Base-by-base conservation (phyloP, 495 filamentous ascomycete species). In the Astrocystis sublimbata region DNA sequence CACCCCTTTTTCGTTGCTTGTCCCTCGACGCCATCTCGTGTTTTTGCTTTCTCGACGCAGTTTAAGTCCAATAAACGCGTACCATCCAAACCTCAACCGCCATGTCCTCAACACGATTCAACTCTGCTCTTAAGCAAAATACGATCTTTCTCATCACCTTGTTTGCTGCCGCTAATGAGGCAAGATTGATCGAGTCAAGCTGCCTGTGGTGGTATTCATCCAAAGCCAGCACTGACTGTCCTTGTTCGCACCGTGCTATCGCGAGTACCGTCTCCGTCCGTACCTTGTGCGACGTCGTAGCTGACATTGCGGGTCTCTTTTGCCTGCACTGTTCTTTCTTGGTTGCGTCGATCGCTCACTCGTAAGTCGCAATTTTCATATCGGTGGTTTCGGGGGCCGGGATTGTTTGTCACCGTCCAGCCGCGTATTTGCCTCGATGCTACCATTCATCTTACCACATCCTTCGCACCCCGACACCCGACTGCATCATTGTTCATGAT, bases 321-420 rank as follows among this genome's bases (percentile, higher is more conserved):
- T 33, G 50, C 49, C 23, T 21, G 30, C 41, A 38, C 41, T 51
- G 41, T 13, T 47, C 38, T 55, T 47, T 41, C 51, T 68, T 63
- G 65, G 63, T 58, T 65, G 52, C 58, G 65, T 59, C 55, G 68
- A 70, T 72, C 70, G 63, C 61, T 50, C 41, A 68, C 67, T n/a
- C 62, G 62, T 66, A 61, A 60, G 61, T 66, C 56, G 56, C 50
- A 68, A 58, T 65, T 70, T 68, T 72, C 68, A 72, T 72, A 68
- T 72, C 70, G 70, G 70, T 66, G 64, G 68, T 70, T 72, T 70
- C 70, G 70, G 68, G 62, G 67, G 51, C 62, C 60, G 50, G 56
- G 51, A 42, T 62, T 42, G 9, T 35, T 56, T 41, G 50, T 59
- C 31, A 24, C 49, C 41, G n/a, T 66, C 58, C 54, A 69, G 60